A percentile compares a stretch with the other conserved stretches of the same genome.
Evolutionary conservation across 2,329 filamentous ascomycete genomes (phyloP).

Genomic region (Westerdykella ornata): DNA sequence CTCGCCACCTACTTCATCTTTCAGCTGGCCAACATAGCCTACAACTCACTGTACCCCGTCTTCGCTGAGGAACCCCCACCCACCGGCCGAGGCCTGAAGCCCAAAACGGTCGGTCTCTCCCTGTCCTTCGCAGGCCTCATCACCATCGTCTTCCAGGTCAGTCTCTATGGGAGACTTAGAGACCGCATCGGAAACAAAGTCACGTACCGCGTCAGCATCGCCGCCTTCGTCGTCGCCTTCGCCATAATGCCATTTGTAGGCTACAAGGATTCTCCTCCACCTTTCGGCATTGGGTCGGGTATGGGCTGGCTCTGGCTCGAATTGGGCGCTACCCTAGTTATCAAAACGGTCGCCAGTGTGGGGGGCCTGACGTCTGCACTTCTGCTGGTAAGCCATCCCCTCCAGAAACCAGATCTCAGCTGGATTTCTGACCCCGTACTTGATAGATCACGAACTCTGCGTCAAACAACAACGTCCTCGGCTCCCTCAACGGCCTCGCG

Average conservation of each 20-base stretch:
- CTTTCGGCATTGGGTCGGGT: constrained; percentile 52
- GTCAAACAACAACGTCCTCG: constrained; percentile 75
- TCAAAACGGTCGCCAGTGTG: constrained; percentile 87
- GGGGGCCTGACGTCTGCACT: constrained; percentile 86
- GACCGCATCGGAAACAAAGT: constrained; percentile 75
- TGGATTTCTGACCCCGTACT: constrained; percentile 9
- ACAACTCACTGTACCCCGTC: constrained; percentile 91
- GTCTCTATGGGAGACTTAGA: constrained; percentile 73
- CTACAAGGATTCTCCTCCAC: constrained; percentile 55
- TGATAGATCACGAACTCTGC: constrained; percentile 84
- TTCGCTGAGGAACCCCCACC: constrained; percentile 73
- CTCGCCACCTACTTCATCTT: constrained; percentile 86
- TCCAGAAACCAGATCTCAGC: neutral
- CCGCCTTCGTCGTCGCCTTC: constrained; percentile 77
- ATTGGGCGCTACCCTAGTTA: constrained; percentile 68
- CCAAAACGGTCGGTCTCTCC: constrained; percentile 76
- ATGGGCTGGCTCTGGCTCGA: constrained; percentile 71
- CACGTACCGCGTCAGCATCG: constrained; percentile 71
- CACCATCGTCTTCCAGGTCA: constrained; percentile 85
- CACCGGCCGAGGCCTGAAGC: constrained; percentile 66
- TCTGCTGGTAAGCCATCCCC: constrained; percentile 59
- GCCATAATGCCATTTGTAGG: constrained; percentile 84
- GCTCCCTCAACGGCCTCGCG: constrained; percentile 85
- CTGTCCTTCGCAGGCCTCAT: constrained; percentile 76
- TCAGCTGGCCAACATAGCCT: constrained; percentile 87